Conservation (phyloP, 768 basidiomycete genomes). For the Boletus fagicola region DNA sequence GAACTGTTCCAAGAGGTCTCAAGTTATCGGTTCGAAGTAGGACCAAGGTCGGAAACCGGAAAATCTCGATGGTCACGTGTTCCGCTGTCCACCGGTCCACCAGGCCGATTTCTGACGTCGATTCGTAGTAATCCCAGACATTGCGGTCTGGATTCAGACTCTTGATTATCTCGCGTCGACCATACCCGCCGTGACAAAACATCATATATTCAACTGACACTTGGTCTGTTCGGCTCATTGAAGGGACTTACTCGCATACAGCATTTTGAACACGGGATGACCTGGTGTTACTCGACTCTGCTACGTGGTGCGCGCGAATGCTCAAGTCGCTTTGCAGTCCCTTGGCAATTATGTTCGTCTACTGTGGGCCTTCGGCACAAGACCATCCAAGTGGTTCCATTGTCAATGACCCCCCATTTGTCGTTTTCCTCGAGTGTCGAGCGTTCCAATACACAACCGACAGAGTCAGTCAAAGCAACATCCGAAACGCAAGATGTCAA, state of each 20-base stretch:
- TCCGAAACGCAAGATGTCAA: slow-evolving; percentile 60
- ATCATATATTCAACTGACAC: neutral
- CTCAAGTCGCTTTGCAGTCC: neutral
- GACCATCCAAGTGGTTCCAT: neutral
- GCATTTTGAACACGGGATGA: neutral
- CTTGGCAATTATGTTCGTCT: neutral
- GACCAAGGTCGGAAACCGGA: too few species aligned
- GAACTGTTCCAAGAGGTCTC: too few species aligned
- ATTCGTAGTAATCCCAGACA: too few species aligned
- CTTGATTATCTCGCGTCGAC: too few species aligned
- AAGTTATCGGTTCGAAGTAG: too few species aligned
- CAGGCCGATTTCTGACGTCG: too few species aligned
- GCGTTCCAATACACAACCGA: neutral
- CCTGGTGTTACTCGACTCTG: slow-evolving; percentile 25
- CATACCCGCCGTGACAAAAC: neutral
- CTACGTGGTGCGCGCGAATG: slow-evolving; percentile 13
- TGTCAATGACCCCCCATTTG: neutral
- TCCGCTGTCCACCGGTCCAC: too few species aligned
- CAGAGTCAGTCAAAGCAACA: slow-evolving; percentile 20
- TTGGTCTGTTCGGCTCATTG: too few species aligned
- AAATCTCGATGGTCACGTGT: too few species aligned
- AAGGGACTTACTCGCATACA: too few species aligned
- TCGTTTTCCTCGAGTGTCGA: slow-evolving; percentile 1
- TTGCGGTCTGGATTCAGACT: too few species aligned
- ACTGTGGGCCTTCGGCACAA: neutral